A percentile compares a stretch with the other conserved stretches of the same genome.
Conservation (phyloP, 805 yeast species). For the Schizosaccharomyces cryophilus region DNA sequence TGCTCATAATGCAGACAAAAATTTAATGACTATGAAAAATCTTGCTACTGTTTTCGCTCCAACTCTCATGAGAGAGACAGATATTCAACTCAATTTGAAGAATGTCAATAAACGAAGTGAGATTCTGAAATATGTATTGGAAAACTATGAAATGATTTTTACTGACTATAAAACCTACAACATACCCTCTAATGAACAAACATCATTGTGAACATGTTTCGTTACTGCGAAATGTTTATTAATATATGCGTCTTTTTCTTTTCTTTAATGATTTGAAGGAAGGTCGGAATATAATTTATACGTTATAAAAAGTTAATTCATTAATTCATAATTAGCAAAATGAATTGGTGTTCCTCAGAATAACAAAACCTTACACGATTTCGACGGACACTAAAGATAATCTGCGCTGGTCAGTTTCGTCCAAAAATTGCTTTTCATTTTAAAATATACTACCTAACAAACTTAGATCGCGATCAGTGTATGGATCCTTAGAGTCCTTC, state of each 20-base stretch:
- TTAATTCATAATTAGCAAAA: no score
- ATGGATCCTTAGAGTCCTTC: background rate
- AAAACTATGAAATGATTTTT: background rate
- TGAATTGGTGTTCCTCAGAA: no score
- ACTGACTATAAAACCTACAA: background rate
- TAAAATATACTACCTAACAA: background rate
- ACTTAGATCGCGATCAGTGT: background rate
- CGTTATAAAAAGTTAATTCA: no score
- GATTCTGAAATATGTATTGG: slow-evolving; percentile 42
- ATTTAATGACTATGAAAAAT: slow-evolving; percentile 64
- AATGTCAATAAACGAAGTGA: slow-evolving; percentile 67
- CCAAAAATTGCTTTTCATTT: background rate
- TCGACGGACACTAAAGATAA: no score
- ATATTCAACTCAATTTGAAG: slow-evolving; percentile 55
- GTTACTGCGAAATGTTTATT: no score
- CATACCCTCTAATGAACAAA: no score
- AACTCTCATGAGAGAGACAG: slow-evolving; percentile 52
- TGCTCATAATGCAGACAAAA: slow-evolving; percentile 25
- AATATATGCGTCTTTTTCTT: no score
- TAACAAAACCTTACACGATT: no score
- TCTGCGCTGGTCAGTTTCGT: no score
- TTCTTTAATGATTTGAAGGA: no score
- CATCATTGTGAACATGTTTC: no score
- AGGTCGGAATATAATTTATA: no score
- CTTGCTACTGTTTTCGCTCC: slow-evolving; percentile 88